phyloP scores from a whole-genome alignment of 2,329 filamentous ascomycete genomes.

The Bipolaris bicolor region DNA sequence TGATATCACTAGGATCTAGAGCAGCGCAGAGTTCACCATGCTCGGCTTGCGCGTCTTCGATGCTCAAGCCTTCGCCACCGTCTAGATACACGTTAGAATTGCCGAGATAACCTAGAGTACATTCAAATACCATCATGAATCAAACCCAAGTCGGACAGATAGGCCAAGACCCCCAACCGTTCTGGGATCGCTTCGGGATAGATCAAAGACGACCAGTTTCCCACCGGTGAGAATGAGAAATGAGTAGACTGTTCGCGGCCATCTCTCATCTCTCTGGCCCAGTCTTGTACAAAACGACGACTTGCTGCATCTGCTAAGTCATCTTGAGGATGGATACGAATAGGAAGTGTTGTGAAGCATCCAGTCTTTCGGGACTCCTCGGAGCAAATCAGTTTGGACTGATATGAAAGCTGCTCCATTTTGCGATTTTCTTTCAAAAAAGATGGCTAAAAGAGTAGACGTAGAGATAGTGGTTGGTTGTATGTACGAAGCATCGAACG shows the following conservation, averaged over 20 bases:
- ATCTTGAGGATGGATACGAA: conserved; percentile 1
- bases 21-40: not conserved
- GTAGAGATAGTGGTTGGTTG: not conserved
- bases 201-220: conserved; percentile 2
- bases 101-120: not conserved
- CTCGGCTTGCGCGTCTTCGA: conserved; percentile 2
- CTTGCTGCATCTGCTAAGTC: conserved; percentile 1
- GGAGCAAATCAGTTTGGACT: not conserved
- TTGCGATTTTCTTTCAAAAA: not conserved
- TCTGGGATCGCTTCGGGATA: conserved; percentile 4
- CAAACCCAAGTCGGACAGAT: not conserved
- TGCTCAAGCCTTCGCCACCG: not conserved
- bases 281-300: not conserved
- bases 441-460: not conserved
- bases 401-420: not conserved
- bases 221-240: not conserved
- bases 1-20: not conserved
- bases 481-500: not conserved
- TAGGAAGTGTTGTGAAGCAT: conserved; percentile 3
- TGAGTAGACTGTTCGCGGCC: not conserved
- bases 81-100: not conserved
- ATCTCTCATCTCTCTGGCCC: not conserved
- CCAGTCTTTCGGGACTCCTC: not conserved
- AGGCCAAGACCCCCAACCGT: not conserved
- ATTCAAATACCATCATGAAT: conserved; percentile 3